phyloP scores from a whole-genome alignment of 1,284 basidiomycete genomes.

The Hypsizygus ulmarius region DNA sequence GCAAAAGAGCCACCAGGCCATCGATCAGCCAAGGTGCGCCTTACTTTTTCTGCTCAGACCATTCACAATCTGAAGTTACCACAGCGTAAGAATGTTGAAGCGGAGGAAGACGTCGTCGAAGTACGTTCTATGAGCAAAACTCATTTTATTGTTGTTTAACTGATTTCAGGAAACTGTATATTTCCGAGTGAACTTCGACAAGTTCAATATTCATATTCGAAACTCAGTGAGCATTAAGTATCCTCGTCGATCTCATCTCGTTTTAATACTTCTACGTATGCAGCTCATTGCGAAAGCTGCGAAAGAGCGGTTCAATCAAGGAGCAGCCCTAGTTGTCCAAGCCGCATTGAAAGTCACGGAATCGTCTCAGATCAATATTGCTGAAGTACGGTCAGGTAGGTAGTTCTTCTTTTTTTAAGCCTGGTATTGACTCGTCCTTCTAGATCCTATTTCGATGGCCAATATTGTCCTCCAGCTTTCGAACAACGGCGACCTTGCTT shows the following conservation, averaged over 20 bases:
- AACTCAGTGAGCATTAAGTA: slow-evolving; percentile 62
- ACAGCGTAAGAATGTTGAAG: slow-evolving; percentile 56
- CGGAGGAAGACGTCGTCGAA: slow-evolving; percentile 56
- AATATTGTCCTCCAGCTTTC: slow-evolving; percentile 60
- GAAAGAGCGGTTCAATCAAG: slow-evolving; percentile 74
- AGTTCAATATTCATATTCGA: slow-evolving; percentile 85
- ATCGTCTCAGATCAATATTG: slow-evolving; percentile 55
- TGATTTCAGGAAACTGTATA: slow-evolving; percentile 62
- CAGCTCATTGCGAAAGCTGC: slow-evolving; percentile 78
- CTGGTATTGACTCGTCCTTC: slow-evolving; percentile 13
- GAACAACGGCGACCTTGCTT: slow-evolving; percentile 55
- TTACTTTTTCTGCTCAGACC: background rate
- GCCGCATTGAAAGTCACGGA: slow-evolving; percentile 72
- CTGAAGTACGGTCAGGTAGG: slow-evolving; percentile 66
- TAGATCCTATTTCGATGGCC: slow-evolving; percentile 63
- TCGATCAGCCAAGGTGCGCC: slow-evolving; percentile 50
- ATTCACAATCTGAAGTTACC: slow-evolving; percentile 9
- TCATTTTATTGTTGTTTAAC: slow-evolving; percentile 12
- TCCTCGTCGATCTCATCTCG: slow-evolving; percentile 1
- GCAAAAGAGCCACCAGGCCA: slow-evolving; percentile 46
- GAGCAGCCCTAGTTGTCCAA: slow-evolving; percentile 68
- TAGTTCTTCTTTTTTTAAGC: slow-evolving; percentile 2
- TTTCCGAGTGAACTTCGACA: slow-evolving; percentile 86
- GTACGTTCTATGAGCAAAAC: slow-evolving; percentile 39
- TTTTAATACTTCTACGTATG: slow-evolving; percentile 13